Evolutionary conservation across 2,329 filamentous ascomycete genomes (phyloP).

Genomic region (Hypoxylon sp.): DNA sequence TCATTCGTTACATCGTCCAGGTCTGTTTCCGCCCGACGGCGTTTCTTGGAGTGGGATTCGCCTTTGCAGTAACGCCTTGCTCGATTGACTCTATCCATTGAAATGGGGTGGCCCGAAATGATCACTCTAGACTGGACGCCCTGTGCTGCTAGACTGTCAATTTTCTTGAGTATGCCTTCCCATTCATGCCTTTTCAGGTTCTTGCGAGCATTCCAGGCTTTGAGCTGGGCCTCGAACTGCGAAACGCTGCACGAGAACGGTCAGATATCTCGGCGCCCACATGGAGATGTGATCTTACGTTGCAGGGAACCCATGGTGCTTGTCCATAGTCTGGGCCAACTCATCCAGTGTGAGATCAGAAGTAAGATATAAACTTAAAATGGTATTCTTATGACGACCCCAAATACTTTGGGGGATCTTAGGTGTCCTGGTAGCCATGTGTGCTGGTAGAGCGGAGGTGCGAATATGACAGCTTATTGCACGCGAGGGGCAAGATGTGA

Average conservation of each 20-base stretch:
- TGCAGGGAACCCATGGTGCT: conserved; percentile 29
- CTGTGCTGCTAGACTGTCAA: conserved; percentile 24
- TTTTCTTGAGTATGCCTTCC: conserved; percentile 27
- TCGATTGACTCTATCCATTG: conserved; percentile 20
- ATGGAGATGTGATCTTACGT: conserved; percentile 23
- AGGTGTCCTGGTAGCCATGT: conserved; percentile 29
- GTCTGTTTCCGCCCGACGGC: conserved; percentile 14
- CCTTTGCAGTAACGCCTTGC: conserved; percentile 27
- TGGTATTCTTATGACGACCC: conserved; percentile 33
- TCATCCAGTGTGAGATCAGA: conserved; percentile 9
- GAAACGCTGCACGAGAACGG: conserved; percentile 8
- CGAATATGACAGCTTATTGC: neutral
- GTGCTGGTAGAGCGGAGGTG: neutral
- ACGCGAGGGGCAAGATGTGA: neutral
- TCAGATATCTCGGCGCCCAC: neutral
- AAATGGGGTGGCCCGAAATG: conserved; percentile 33
- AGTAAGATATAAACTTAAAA: conserved; percentile 31
- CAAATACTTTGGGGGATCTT: conserved; percentile 31
- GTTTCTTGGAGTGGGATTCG: conserved; percentile 4
- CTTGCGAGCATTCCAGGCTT: conserved; percentile 37
- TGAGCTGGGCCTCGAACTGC: conserved; percentile 38
- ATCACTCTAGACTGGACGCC: conserved; percentile 19
- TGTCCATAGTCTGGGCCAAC: conserved; percentile 27
- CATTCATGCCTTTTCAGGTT: conserved; percentile 37
- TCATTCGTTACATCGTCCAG: neutral